These are phyloP conservation scores for Gossypium davidsonii DNA, from an alignment of 441 rosid genomes.

Conservation along the genomic window DNA sequence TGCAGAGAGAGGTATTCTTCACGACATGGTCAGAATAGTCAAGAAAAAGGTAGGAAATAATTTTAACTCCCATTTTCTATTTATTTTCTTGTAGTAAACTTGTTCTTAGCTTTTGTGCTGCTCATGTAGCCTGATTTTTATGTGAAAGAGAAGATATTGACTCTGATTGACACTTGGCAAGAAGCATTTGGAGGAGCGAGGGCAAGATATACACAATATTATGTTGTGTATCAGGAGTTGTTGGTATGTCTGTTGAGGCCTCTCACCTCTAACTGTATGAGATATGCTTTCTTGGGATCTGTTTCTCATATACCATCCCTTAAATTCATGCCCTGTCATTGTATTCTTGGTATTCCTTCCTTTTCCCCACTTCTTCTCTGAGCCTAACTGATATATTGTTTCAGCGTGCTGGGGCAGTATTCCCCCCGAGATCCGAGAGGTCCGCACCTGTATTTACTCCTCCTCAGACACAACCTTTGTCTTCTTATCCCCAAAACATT, in stretches of 20 bases:
- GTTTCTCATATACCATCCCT: not conserved
- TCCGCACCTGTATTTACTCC: constrained; percentile 92
- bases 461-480: constrained; percentile 84
- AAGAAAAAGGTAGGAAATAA: constrained; percentile 72
- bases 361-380: not conserved
- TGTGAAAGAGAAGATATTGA: constrained; percentile 90
- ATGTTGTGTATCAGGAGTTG: constrained; percentile 89
- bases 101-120: constrained; percentile 25
- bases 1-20: constrained; percentile 87
- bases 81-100: constrained; percentile 15
- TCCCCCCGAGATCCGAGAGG: constrained; percentile 86
- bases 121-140: constrained; percentile 70
- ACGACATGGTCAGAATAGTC: constrained; percentile 86
- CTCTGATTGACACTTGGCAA: constrained; percentile 93
- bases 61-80: constrained; percentile 2
- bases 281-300: not conserved
- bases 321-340: not conserved
- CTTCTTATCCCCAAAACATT: constrained; percentile 73
- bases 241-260: constrained; percentile 50
- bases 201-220: constrained; percentile 95
- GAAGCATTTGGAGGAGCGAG: constrained; percentile 94
- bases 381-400: constrained; percentile 21
- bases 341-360: not conserved
- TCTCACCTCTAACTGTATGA: constrained; percentile 5
- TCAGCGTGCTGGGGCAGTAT: constrained; percentile 97